phyloP scores from a whole-genome alignment of 2,329 filamentous ascomycete genomes.

The Neonectria coccinea region DNA sequence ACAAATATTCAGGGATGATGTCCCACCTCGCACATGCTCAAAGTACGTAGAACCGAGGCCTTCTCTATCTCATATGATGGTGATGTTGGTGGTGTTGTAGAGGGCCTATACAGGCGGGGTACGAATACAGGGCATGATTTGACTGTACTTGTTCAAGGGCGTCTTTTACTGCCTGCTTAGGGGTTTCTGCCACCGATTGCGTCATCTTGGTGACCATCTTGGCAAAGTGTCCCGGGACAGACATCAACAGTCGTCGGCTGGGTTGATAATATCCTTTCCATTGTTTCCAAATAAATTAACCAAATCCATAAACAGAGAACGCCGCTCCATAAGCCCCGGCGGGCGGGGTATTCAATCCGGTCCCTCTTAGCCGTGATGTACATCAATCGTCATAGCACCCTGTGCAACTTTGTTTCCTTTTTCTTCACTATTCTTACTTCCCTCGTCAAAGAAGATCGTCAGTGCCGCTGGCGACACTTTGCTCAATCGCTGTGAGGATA shows the following conservation, averaged over 20 bases:
- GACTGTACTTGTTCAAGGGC: not conserved
- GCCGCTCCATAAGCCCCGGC: conserved; percentile 44
- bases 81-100: not conserved
- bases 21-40: not conserved
- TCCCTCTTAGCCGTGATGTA: conserved; percentile 40
- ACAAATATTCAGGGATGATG: not conserved
- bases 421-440: conserved; percentile 3
- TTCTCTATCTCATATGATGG: not conserved
- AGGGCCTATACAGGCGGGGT: not conserved
- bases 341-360: conserved; percentile 44
- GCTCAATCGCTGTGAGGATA: conserved; percentile 79
- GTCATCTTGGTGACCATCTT: no score
- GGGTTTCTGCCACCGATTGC: no score
- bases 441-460: conserved; percentile 73
- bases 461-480: conserved; percentile 79
- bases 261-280: conserved; percentile 19
- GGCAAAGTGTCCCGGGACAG: not conserved
- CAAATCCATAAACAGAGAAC: conserved; percentile 41
- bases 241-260: conserved; percentile 1
- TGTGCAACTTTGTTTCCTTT: conserved; percentile 26
- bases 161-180: not conserved
- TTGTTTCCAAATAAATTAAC: conserved; percentile 21
- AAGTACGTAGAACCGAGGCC: not conserved
- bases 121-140: not conserved
- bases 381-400: conserved; percentile 42